Base-by-base conservation (phyloP, 306 rosid species). In the Cicer chorassanicum region DNA sequence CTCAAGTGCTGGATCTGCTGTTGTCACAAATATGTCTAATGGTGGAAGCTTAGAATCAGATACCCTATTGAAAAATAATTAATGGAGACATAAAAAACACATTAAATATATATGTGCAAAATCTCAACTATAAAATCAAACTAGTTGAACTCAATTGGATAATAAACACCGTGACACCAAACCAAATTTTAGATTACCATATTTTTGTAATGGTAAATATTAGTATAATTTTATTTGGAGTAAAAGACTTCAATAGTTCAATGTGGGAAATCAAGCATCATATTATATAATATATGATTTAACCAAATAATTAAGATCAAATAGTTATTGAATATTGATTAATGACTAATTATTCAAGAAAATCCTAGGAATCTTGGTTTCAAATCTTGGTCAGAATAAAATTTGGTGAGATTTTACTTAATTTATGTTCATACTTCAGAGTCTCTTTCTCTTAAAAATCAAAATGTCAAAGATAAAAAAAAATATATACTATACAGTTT, bases 21-120 rank as follows among this genome's bases (percentile, higher is more conserved):
- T 90, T 70, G 96, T 87, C 48, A 92, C 94, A 73, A 92, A 87
- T 77, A 90, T 6, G 39, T 92, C 98, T 80, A 92, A 84, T 4
- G 75, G 15, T 6, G 96, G 98, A 75, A 90, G 83, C 80, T 88
- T 88, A 3, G 39, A 6, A 74, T 88, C 89, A 4, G 42, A 6
- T 19, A 40, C 78, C 79, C 96, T 90, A 9, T 57, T 79, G 6
- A 0, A 48, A 68, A 12, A 9, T 24, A 24, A 24, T 24, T 24
- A 24, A 24, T 24, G 34, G 3, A 24, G 34, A 24, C 34, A 24
- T 24, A 16, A 34, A 16, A 65, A 68, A 36, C 6, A n/a, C 21
- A 0, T 14, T 16, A 40, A 38, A 0, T 13, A 48, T 49, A 68
- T 13, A 12, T 54, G 3, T 29, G 14, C 74, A 50, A 69, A 36